phyloP scores from a whole-genome alignment of 768 basidiomycete genomes.

The Gautieria morchelliformis region DNA sequence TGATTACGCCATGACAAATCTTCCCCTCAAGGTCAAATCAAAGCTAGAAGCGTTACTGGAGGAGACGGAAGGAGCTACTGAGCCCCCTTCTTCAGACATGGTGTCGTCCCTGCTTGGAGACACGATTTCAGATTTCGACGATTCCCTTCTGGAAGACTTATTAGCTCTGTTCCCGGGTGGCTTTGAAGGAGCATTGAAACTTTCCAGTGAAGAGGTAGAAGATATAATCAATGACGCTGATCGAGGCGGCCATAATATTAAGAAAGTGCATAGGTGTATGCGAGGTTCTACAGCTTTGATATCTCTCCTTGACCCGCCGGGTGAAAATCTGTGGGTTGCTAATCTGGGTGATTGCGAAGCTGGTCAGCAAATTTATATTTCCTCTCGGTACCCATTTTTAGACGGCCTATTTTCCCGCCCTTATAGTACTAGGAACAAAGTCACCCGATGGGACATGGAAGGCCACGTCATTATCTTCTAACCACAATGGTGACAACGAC shows the following conservation, averaged over 20 bases:
- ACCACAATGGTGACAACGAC: constrained; percentile 63
- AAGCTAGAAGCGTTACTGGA: constrained; percentile 39
- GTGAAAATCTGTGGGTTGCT: constrained; percentile 66
- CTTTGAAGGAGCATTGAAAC: constrained; percentile 36
- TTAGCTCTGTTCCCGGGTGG: constrained; percentile 54
- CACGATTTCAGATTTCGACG: constrained; percentile 52
- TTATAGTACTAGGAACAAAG: constrained; percentile 34
- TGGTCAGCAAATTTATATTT: constrained; percentile 26
- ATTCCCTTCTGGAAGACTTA: constrained; percentile 59
- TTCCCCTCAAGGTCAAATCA: constrained; percentile 57
- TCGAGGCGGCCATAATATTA: constrained; percentile 35
- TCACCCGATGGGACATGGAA: constrained; percentile 44
- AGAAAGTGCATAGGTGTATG: constrained; percentile 62
- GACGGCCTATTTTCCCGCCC: neutral
- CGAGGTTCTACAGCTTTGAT: constrained; percentile 73
- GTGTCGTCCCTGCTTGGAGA: constrained; percentile 49
- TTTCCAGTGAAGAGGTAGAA: constrained; percentile 48
- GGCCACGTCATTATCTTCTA: constrained; percentile 39
- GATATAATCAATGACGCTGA: constrained; percentile 48
- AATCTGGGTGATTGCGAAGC: constrained; percentile 79
- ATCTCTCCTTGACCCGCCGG: constrained; percentile 60
- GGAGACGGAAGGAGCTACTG: constrained; percentile 27
- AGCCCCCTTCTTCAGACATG: constrained; percentile 32
- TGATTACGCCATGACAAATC: constrained; percentile 55
- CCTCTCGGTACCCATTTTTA: no score